Percentiles rank a stretch among this genome's conserved stretches.
phyloP scores from a whole-genome alignment of 2,329 filamentous ascomycete genomes.

The Fusarium incarnatum region DNA sequence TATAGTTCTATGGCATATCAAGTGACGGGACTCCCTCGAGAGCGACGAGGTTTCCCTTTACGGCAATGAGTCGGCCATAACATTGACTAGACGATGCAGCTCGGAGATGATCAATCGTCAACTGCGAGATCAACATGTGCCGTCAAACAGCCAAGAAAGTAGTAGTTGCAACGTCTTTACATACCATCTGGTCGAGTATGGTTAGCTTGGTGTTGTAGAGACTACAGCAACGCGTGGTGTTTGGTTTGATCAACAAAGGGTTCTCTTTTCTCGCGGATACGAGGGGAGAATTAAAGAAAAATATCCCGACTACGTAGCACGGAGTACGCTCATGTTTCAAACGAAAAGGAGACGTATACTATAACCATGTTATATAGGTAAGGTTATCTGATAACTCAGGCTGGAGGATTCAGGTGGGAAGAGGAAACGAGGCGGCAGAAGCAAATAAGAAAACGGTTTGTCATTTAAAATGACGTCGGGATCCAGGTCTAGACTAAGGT shows the following conservation, averaged over 20 bases:
- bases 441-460: slow-evolving; percentile 9
- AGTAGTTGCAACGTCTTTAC: neutral
- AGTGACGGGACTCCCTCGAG: slow-evolving; percentile 1
- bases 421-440: slow-evolving; percentile 23
- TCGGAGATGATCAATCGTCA: slow-evolving; percentile 17
- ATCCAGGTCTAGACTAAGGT: neutral
- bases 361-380: slow-evolving; percentile 22
- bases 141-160: slow-evolving; percentile 20
- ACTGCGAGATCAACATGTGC: slow-evolving; percentile 6
- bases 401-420: slow-evolving; percentile 15
- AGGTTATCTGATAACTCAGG: slow-evolving; percentile 21
- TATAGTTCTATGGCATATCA: slow-evolving; percentile 7
- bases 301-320: slow-evolving; percentile 4
- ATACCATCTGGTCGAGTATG: too few relatives aligned
- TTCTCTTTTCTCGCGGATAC: slow-evolving; percentile 11
- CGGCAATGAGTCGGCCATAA: neutral
- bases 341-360: neutral
- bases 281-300: neutral
- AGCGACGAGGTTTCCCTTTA: slow-evolving; percentile 12
- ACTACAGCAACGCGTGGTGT: neutral
- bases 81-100: neutral
- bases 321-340: slow-evolving; percentile 30
- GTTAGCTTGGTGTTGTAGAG: slow-evolving; percentile 2
- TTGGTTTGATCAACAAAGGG: slow-evolving; percentile 2
- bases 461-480: slow-evolving; percentile 19